Evolutionary conservation across 1,284 basidiomycete genomes (phyloP).

Genomic region (Ustilago lituana): DNA sequence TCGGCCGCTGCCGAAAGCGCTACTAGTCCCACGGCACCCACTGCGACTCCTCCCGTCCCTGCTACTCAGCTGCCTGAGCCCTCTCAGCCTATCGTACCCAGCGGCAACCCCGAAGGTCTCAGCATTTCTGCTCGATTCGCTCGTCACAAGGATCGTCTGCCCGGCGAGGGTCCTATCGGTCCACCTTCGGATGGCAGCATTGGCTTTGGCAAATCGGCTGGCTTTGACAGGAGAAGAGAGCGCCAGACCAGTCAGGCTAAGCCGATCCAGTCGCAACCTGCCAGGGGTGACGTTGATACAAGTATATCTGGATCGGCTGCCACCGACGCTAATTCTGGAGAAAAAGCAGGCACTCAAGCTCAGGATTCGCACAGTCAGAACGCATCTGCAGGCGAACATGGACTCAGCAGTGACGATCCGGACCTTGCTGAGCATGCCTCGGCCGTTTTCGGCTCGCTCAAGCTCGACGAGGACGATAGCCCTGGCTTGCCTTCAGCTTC

Average conservation of each 20-base stretch:
- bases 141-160: constrained; percentile 51
- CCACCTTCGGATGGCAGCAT: constrained; percentile 59
- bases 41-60: background rate
- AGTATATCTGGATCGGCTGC: background rate
- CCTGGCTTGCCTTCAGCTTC: constrained; percentile 18
- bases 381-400: constrained; percentile 5
- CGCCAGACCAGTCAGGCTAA: constrained; percentile 35
- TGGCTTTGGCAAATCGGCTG: constrained; percentile 56
- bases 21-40: constrained; percentile 4
- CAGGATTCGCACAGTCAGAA: constrained; percentile 1
- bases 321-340: background rate
- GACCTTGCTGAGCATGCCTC: constrained; percentile 53
- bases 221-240: constrained; percentile 47
- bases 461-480: constrained; percentile 52
- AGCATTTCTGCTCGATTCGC: constrained; percentile 48
- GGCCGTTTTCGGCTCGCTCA: constrained; percentile 48
- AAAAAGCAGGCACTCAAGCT: background rate
- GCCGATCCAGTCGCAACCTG: constrained; percentile 2
- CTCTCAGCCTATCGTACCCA: constrained; percentile 42
- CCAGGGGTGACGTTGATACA: constrained; percentile 8
- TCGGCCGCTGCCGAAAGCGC: constrained; percentile 16
- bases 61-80: constrained; percentile 12
- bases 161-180: constrained; percentile 61
- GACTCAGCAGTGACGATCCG: constrained; percentile 30
- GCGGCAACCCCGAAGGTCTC: constrained; percentile 38